phyloP scores from a whole-genome alignment of 2,329 filamentous ascomycete species.

The Sporothrix pseudoabietina region DNA sequence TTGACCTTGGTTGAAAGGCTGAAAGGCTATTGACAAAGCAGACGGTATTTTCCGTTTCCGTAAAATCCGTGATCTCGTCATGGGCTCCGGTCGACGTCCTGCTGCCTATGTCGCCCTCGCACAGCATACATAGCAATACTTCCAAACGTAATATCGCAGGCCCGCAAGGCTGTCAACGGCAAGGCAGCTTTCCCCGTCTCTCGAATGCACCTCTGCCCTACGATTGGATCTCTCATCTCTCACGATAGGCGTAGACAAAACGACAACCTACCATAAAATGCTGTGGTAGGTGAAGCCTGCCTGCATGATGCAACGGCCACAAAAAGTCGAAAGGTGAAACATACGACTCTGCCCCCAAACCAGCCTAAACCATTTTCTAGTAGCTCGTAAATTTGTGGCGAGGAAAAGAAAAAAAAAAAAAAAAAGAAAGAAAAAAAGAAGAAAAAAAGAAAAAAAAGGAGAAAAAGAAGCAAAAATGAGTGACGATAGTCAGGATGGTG shows the following conservation, averaged over 20 bases:
- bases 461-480: not conserved
- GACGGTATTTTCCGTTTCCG: too few species aligned
- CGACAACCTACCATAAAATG: not conserved
- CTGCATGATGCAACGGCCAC: not conserved
- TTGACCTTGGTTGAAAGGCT: too few species aligned
- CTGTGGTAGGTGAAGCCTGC: not conserved
- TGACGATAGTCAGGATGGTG: not conserved
- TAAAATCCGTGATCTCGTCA: too few species aligned
- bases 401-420: not conserved
- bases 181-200: too few species aligned
- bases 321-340: not conserved
- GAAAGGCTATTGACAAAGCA: too few species aligned
- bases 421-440: not conserved
- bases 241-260: not conserved
- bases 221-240: not conserved
- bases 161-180: too few species aligned
- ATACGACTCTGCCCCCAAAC: not conserved
- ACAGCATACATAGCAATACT: too few species aligned
- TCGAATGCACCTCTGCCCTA: not conserved
- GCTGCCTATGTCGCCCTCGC: too few species aligned
- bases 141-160: too few species aligned
- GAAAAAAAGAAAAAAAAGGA: not conserved
- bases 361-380: not conserved
- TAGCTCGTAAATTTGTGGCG: not conserved
- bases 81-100: too few species aligned